phyloP scores from a whole-genome alignment of 2,329 filamentous ascomycete genomes.

The Microcyclospora pomicola region DNA sequence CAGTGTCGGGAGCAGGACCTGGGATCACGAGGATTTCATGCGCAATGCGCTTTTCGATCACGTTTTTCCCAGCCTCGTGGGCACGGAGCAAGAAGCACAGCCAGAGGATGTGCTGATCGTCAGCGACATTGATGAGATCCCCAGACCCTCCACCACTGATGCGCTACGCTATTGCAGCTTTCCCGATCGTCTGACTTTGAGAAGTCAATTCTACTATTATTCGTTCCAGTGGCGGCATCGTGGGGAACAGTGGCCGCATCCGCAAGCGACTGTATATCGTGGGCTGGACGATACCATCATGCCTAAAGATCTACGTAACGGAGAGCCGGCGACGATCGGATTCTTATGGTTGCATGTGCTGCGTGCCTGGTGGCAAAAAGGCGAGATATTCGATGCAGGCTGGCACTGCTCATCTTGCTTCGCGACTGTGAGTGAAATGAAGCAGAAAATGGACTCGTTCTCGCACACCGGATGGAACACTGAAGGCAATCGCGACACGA shows the following conservation, averaged over 20 bases:
- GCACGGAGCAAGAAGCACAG: conserved; percentile 27
- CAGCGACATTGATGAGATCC: conserved; percentile 49
- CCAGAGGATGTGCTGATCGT: conserved; percentile 44
- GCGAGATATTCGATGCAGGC: conserved; percentile 35
- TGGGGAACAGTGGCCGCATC: conserved; percentile 39
- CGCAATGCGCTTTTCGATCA: conserved; percentile 45
- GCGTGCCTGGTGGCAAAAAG: conserved; percentile 26
- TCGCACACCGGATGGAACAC: conserved; percentile 42
- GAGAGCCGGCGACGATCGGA: conserved; percentile 25
- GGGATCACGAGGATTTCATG: conserved; percentile 41
- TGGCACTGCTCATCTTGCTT: conserved; percentile 55
- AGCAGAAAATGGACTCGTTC: conserved; percentile 44
- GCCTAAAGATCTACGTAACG: conserved; percentile 41
- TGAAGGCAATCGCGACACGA: conserved; percentile 33
- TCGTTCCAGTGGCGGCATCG: conserved; percentile 19
- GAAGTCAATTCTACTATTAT: conserved; percentile 18
- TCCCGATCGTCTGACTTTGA: conserved; percentile 15
- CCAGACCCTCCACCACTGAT: conserved; percentile 20
- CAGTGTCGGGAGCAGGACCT: conserved; percentile 28
- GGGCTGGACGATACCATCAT: conserved; percentile 34
- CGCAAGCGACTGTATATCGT: conserved; percentile 45
- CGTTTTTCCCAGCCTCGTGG: conserved; percentile 38
- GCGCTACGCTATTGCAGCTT: conserved; percentile 15
- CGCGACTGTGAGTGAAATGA: conserved; percentile 40
- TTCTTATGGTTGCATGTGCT: conserved; percentile 5